A percentile compares a stretch with the other conserved stretches of the same genome.
These are phyloP conservation scores for Hanseniaspora mollemarum DNA, from an alignment of 805 yeast species.

Conservation along the genomic window DNA sequence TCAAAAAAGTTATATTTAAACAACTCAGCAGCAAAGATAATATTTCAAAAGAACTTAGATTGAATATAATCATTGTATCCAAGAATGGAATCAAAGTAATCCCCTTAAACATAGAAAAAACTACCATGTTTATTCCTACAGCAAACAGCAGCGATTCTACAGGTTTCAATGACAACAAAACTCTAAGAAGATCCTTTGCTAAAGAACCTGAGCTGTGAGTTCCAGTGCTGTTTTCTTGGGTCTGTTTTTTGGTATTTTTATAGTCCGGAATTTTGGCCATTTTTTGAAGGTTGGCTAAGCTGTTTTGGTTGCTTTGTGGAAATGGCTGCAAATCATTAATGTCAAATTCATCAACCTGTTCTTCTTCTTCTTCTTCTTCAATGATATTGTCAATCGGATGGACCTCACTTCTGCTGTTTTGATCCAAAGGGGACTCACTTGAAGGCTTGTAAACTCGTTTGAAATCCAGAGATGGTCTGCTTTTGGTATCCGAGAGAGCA, in stretches of 20 bases:
- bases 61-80: conserved; percentile 12
- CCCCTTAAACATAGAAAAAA: conserved; percentile 15
- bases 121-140: conserved; percentile 17
- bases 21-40: conserved; percentile 27
- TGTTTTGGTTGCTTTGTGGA: not conserved
- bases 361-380: conserved; percentile 1
- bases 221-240: not conserved
- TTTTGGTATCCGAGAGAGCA: not conserved
- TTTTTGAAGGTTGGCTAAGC: not conserved
- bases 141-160: conserved; percentile 17
- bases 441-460: not conserved
- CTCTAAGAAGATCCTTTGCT: conserved; percentile 19
- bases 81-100: conserved; percentile 15
- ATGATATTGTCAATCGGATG: not conserved
- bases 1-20: conserved; percentile 23
- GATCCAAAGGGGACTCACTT: not conserved
- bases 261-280: not conserved
- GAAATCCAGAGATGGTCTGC: not conserved
- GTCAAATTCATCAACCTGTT: conserved; percentile 5
- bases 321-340: conserved; percentile 12
- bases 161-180: conserved; percentile 23
- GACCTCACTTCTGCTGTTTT: not conserved
- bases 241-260: not conserved
- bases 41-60: conserved; percentile 25
- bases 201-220: conserved; percentile 20